Conservation (phyloP, 768 basidiomycete genomes). For the Aureoboletus auriporus region DNA sequence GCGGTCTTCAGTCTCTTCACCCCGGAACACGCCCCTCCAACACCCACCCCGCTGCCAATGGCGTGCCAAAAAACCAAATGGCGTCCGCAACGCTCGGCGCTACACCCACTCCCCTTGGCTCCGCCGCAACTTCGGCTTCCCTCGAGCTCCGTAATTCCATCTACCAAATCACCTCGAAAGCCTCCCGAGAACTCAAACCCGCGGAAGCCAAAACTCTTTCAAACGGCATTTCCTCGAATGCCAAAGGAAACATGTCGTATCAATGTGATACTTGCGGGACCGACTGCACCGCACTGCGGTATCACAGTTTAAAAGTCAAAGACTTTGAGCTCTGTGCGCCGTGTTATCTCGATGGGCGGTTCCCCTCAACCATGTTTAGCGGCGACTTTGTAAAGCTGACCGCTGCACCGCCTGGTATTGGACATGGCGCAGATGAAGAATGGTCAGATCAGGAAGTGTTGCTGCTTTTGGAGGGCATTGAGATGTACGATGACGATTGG, state of each 20-base stretch:
- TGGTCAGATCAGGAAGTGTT: constrained; percentile 94
- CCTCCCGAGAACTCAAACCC: constrained; percentile 65
- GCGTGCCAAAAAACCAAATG: constrained; percentile 37
- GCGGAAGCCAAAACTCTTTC: constrained; percentile 64
- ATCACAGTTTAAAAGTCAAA: constrained; percentile 90
- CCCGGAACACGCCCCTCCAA: constrained; percentile 63
- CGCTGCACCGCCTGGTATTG: constrained; percentile 28
- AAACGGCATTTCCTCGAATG: constrained; percentile 44
- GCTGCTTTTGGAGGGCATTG: constrained; percentile 88
- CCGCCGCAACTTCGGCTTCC: constrained; percentile 39
- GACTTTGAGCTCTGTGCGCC: constrained; percentile 87
- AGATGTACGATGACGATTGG: constrained; percentile 99
- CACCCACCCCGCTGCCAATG: constrained; percentile 45
- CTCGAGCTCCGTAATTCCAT: constrained; percentile 86
- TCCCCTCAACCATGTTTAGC: constrained; percentile 93
- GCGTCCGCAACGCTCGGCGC: constrained; percentile 13
- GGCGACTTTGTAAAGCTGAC: constrained; percentile 94
- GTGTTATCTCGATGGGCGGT: constrained; percentile 95
- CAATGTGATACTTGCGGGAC: constrained; percentile 93
- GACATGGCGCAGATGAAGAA: constrained; percentile 48
- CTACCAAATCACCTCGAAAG: constrained; percentile 83
- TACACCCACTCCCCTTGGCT: constrained; percentile 31
- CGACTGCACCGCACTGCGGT: constrained; percentile 85
- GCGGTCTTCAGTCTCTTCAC: constrained; percentile 91
- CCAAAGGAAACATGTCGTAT: constrained; percentile 52